phyloP scores from a whole-genome alignment of 805 yeast genomes.

The Kuraishia ogatae region DNA sequence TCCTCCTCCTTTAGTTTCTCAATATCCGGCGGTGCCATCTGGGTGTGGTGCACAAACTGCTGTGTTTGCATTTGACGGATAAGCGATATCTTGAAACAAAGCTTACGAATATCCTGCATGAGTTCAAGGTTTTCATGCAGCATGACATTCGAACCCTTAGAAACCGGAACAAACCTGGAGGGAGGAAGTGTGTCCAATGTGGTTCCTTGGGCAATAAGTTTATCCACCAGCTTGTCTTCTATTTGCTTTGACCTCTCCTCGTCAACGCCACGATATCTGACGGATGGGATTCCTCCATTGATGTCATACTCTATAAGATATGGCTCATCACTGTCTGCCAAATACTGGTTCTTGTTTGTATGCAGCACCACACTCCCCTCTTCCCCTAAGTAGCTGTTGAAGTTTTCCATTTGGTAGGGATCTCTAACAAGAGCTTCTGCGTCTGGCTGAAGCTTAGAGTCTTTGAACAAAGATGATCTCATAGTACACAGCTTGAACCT shows the following conservation, averaged over 20 bases:
- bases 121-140: slow-evolving; percentile 59
- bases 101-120: slow-evolving; percentile 81
- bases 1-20: slow-evolving; percentile 53
- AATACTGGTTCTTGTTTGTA: slow-evolving; percentile 18
- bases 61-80: slow-evolving; percentile 88
- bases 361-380: slow-evolving; percentile 22
- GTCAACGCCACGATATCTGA: slow-evolving; percentile 44
- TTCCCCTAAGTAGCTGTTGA: slow-evolving; percentile 36
- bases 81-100: slow-evolving; percentile 81
- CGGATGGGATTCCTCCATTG: slow-evolving; percentile 68
- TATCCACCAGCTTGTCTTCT: slow-evolving; percentile 35
- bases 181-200: slow-evolving; percentile 25
- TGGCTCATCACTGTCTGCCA: slow-evolving; percentile 51
- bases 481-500: slow-evolving; percentile 67
- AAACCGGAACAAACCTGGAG: slow-evolving; percentile 25
- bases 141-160: slow-evolving; percentile 50
- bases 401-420: slow-evolving; percentile 58
- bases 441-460: slow-evolving; percentile 48
- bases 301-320: slow-evolving; percentile 79
- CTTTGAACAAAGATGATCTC: slow-evolving; percentile 59
- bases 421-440: slow-evolving; percentile 65
- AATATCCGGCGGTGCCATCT: slow-evolving; percentile 60
- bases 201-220: slow-evolving; percentile 20
- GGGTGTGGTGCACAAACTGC: slow-evolving; percentile 65
- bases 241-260: slow-evolving; percentile 33